Conservation (phyloP, 805 yeast genomes). For the Tetrapisispora arboricola region DNA sequence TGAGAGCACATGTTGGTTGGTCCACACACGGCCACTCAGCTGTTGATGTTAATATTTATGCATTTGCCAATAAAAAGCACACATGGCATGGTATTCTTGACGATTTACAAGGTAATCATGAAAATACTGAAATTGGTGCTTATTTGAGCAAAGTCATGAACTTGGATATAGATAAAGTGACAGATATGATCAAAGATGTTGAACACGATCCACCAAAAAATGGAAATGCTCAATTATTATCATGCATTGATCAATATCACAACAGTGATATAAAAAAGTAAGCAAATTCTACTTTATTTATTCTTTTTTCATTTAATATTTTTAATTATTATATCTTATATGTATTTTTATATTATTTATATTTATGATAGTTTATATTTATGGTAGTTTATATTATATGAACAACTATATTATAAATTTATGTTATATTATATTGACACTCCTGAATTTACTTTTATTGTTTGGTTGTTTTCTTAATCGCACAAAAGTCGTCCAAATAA, state of each 20-base stretch:
- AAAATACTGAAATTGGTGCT: constrained; percentile 75
- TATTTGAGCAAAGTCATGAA: constrained; percentile 50
- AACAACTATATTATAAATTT: background rate
- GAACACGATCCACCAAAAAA: constrained; percentile 34
- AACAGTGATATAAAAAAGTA: background rate
- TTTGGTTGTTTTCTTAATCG: background rate
- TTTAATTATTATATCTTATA: background rate
- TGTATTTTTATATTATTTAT: background rate
- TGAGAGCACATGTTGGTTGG: constrained; percentile 92
- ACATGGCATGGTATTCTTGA: constrained; percentile 33
- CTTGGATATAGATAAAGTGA: constrained; percentile 39
- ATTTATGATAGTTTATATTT: background rate
- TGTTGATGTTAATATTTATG: constrained; percentile 89
- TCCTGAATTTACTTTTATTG: too few relatives aligned
- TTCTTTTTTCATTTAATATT: too few relatives aligned
- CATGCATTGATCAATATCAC: background rate
- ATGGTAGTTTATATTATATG: background rate
- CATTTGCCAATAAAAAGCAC: constrained; percentile 48
- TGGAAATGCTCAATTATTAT: background rate
- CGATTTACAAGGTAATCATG: constrained; percentile 67
- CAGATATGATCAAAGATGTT: constrained; percentile 40
- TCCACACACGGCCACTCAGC: constrained; percentile 94
- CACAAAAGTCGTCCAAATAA: too few relatives aligned
- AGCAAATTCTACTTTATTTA: too few relatives aligned
- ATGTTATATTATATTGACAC: background rate